Percentiles rank a stretch among this genome's conserved stretches.
Evolutionary conservation across 1,284 basidiomycete genomes (phyloP).

Genomic region (Chondrostereum purpureum): DNA sequence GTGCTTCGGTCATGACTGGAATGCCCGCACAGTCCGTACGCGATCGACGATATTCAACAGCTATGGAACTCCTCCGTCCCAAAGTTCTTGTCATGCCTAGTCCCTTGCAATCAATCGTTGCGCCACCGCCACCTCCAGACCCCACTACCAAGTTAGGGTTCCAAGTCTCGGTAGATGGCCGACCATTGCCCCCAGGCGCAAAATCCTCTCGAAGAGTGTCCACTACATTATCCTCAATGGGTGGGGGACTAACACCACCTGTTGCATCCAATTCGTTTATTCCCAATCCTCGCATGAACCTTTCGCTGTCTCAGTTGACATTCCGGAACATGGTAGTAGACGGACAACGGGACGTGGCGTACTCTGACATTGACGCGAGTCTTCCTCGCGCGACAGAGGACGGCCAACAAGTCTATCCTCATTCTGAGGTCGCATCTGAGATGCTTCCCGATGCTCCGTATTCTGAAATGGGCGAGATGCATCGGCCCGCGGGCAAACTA

Average conservation of each 20-base stretch:
- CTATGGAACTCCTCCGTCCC: conserved; percentile 69
- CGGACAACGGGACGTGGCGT: conserved; percentile 57
- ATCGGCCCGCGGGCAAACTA: conserved; percentile 65
- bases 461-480: conserved; percentile 33
- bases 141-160: conserved; percentile 49
- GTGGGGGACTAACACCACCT: conserved; percentile 27
- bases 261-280: conserved; percentile 65
- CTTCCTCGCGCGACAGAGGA: conserved; percentile 65
- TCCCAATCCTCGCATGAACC: conserved; percentile 65
- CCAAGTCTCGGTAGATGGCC: conserved; percentile 53
- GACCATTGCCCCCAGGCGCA: conserved; percentile 64
- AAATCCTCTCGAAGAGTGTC: conserved; percentile 46
- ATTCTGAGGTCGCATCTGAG: conserved; percentile 26
- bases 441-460: conserved; percentile 34
- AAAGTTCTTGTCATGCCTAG: conserved; percentile 84
- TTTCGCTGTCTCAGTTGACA: conserved; percentile 71
- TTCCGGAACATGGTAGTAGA: conserved; percentile 67
- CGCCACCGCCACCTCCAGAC: conserved; percentile 23
- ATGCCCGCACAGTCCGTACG: conserved; percentile 25
- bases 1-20: conserved; percentile 32
- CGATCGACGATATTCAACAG: conserved; percentile 60
- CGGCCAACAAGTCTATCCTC: conserved; percentile 61
- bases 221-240: conserved; percentile 25
- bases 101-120: conserved; percentile 53
- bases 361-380: conserved; percentile 47